Conservation (phyloP, 495 filamentous ascomycete genomes). For the Hypoxylon lienhwacheense region DNA sequence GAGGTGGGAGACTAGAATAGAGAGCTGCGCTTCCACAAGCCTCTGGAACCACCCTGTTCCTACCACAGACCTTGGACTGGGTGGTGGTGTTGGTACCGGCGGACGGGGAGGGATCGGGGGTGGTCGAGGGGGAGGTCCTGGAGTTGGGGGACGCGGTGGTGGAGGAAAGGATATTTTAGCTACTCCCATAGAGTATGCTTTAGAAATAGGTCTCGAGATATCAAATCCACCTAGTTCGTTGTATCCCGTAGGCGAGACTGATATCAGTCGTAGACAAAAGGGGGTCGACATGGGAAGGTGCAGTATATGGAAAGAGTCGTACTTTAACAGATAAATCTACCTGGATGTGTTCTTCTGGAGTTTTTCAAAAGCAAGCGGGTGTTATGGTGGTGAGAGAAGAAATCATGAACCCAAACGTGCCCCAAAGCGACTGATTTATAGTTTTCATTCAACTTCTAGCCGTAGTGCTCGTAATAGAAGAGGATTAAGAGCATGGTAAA, state of each 20-base stretch:
- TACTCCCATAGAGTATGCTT: neutral
- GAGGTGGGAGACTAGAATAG: constrained; percentile 15
- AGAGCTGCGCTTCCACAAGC: constrained; percentile 13
- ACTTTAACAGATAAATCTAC: no score
- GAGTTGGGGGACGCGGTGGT: constrained; percentile 39
- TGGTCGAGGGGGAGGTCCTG: constrained; percentile 35
- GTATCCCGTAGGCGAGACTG: neutral
- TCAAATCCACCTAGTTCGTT: neutral
- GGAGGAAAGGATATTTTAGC: constrained; percentile 25
- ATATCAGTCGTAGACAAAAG: neutral
- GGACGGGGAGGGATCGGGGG: constrained; percentile 37
- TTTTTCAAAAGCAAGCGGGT: neutral
- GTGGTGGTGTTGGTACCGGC: constrained; percentile 37
- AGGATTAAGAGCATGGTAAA: constrained; percentile 30
- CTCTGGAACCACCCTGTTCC: neutral
- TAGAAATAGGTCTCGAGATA: neutral
- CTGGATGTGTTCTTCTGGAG: no score
- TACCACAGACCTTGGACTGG: constrained; percentile 26
- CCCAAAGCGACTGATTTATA: constrained; percentile 22
- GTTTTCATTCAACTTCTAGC: constrained; percentile 1
- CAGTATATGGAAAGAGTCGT: constrained; percentile 9
- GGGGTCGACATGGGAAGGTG: neutral
- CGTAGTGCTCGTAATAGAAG: constrained; percentile 6
- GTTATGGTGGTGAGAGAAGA: constrained; percentile 1
- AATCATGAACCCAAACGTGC: neutral